phyloP scores from a whole-genome alignment of 2,329 filamentous ascomycete genomes.

The Malbranchea zuffiana region DNA sequence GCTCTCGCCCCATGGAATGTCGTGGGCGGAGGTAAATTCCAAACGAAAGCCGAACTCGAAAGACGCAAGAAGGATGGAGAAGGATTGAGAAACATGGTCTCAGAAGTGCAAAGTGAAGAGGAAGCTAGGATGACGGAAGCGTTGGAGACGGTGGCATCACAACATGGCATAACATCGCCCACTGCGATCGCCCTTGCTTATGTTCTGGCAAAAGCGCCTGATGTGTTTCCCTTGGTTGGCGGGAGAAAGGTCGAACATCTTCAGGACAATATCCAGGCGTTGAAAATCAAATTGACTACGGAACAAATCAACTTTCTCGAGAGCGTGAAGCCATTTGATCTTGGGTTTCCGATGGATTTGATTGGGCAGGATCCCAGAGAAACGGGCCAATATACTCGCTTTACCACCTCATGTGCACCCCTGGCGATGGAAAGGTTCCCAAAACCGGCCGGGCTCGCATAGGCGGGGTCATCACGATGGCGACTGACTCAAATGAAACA shows the following conservation, averaged over 20 bases:
- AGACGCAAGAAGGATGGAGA: slow-evolving; percentile 35
- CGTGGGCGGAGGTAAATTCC: slow-evolving; percentile 44
- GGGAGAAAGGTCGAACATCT: slow-evolving; percentile 60
- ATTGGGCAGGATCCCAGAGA: slow-evolving; percentile 29
- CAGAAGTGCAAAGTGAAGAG: slow-evolving; percentile 34
- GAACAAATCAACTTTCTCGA: slow-evolving; percentile 60
- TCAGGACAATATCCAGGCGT: slow-evolving; percentile 57
- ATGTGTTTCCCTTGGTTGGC: slow-evolving; percentile 64
- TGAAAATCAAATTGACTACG: slow-evolving; percentile 48
- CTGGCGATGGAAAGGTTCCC: neutral
- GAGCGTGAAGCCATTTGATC: slow-evolving; percentile 48
- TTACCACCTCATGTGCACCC: neutral
- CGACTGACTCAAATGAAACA: too few species aligned
- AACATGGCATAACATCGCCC: slow-evolving; percentile 44
- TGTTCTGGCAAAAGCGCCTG: slow-evolving; percentile 58
- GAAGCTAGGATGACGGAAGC: slow-evolving; percentile 45
- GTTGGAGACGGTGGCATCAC: slow-evolving; percentile 49
- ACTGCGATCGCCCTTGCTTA: slow-evolving; percentile 61
- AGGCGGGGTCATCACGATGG: too few species aligned
- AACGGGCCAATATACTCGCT: slow-evolving; percentile 7
- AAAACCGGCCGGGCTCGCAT: neutral
- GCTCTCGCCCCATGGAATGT: slow-evolving; percentile 50
- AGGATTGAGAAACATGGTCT: slow-evolving; percentile 23
- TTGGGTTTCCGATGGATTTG: slow-evolving; percentile 57
- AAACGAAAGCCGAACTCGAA: slow-evolving; percentile 38